Base-by-base conservation (phyloP, 192 early-diverging fungal genomes). In the Allomyces javanicus region DNA sequence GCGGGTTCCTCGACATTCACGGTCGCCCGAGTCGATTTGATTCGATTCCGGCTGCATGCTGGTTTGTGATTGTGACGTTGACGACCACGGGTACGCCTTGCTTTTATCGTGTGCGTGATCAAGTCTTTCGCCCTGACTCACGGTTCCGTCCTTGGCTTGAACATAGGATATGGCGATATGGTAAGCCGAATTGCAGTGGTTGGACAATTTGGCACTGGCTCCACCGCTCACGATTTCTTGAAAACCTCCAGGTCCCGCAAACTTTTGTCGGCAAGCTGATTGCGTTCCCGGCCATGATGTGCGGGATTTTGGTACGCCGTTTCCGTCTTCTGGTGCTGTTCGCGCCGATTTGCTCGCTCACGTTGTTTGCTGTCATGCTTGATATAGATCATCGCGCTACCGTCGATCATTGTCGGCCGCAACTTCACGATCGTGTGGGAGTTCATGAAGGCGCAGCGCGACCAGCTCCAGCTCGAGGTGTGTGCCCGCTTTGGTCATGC, bases 381-480 rank as follows among this genome's bases (percentile, higher is more conserved):
- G 7, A 44, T 61, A n/a, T 66, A 77, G 78, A 71, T 90, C 24
- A 90, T 90, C 71, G 85, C 88, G 0, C 67, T 90, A 67, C 89
- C 89, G 12, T 90, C 89, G 7, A 90, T 90, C 65, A 89, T 90
- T 67, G 86, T 90, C 43, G 89, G 89, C 22, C 72, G 87, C 40
- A 87, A 90, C 69, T 90, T 89, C 69, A 89, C 87, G 4, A 75
- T 86, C 61, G 89, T 90, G 19, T 90, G 87, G 87, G 87, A 90
- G 66, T 80, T 81, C 9, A 84, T 86, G 84, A 68, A 68, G 50
- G 50, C 50, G 3, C 17, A 58, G 50, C 50, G 50, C 17, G 50
- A 21, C 33, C 33, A 40, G 33, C 33, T 40, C 3, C 33, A 40
- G 33, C 33, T 40, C 33, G 33, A 40, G 33, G 33, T 40, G 33